Percentiles rank a stretch among this genome's conserved stretches.
These are phyloP conservation scores for Trebouxia gelatinosa DNA, from an alignment of 163 green algal species.

Conservation along the genomic window DNA sequence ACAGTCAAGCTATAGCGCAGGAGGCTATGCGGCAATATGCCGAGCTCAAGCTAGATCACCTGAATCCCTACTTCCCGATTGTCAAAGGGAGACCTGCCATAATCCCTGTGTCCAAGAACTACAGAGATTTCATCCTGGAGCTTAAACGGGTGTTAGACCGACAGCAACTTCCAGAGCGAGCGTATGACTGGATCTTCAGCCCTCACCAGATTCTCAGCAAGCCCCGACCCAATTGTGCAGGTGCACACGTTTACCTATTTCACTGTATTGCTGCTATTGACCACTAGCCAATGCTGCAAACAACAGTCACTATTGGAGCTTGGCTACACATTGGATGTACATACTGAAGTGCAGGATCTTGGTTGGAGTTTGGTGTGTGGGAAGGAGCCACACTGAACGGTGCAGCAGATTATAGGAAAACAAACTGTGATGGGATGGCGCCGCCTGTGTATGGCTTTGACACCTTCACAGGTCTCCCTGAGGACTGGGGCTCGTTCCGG, in stretches of 20 bases:
- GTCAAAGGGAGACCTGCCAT: slow-evolving; percentile 6
- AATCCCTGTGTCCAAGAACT: not conserved
- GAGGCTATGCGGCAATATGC: not conserved
- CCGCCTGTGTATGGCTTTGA: slow-evolving; percentile 21
- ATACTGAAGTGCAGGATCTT: slow-evolving; percentile 8
- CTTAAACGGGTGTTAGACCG: not conserved
- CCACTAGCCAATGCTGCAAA: too few relatives aligned
- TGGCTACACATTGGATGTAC: too few relatives aligned
- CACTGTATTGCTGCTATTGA: too few relatives aligned
- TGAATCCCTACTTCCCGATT: slow-evolving; percentile 1
- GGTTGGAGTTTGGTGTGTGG: slow-evolving; percentile 22
- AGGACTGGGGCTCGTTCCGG: slow-evolving; percentile 1
- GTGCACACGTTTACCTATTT: too few relatives aligned
- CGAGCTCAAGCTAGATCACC: slow-evolving; percentile 13
- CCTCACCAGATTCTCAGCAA: slow-evolving; percentile 22
- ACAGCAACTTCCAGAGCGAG: not conserved
- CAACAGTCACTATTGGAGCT: too few relatives aligned
- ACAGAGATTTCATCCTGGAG: not conserved
- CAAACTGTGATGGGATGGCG: not conserved
- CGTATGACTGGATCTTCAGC: slow-evolving; percentile 23
- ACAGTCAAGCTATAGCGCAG: slow-evolving; percentile 15
- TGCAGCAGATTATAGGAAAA: slow-evolving; percentile 7
- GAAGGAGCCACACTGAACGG: slow-evolving; percentile 2
- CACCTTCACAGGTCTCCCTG: slow-evolving; percentile 28
- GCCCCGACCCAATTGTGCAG: slow-evolving; percentile 10